A percentile compares a stretch with the other conserved stretches of the same genome.
These are phyloP conservation scores for Plasmodium gonderi DNA, from an alignment of 169 alveolate species.

Conservation along the genomic window DNA sequence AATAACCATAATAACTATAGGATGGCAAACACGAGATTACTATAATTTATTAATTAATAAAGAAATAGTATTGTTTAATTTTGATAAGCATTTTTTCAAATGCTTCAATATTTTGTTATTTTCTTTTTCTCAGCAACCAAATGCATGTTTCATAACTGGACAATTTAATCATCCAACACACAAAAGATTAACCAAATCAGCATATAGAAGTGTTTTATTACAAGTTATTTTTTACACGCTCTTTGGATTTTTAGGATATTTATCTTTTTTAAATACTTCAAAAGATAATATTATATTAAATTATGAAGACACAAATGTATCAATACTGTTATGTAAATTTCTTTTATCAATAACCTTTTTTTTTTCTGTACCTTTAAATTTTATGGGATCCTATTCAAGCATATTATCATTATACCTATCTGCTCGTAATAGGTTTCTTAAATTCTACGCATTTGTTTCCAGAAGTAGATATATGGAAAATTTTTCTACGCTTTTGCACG, in stretches of 20 bases:
- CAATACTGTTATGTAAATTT: constrained; percentile 60
- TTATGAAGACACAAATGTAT: constrained; percentile 62
- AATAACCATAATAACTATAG: constrained; percentile 43
- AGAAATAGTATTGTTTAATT: constrained; percentile 8
- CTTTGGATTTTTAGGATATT: constrained; percentile 55
- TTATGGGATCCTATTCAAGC: constrained; percentile 70
- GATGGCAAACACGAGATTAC: constrained; percentile 18
- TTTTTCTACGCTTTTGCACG: constrained; percentile 18
- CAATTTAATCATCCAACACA: constrained; percentile 74
- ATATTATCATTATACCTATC: constrained; percentile 14
- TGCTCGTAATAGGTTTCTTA: constrained; percentile 2
- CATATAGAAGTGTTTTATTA: constrained; percentile 50
- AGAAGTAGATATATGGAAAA: constrained; percentile 33
- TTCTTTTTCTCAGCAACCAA: constrained; percentile 70
- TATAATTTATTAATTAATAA: constrained; percentile 11
- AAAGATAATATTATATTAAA: constrained; percentile 57
- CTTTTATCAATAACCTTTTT: constrained; percentile 49
- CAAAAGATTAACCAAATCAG: constrained; percentile 64
- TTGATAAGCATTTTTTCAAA: constrained; percentile 40
- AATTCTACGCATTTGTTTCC: constrained; percentile 2
- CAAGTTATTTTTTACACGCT: constrained; percentile 61
- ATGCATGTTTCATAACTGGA: constrained; percentile 71
- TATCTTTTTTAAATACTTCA: constrained; percentile 48
- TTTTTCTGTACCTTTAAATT: constrained; percentile 67
- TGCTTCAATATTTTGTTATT: constrained; percentile 60